Evolutionary conservation across 768 basidiomycete species (phyloP), one percentile per base, ranked within the genome.

Genomic region (Hirschioporus abietinus): DNA sequence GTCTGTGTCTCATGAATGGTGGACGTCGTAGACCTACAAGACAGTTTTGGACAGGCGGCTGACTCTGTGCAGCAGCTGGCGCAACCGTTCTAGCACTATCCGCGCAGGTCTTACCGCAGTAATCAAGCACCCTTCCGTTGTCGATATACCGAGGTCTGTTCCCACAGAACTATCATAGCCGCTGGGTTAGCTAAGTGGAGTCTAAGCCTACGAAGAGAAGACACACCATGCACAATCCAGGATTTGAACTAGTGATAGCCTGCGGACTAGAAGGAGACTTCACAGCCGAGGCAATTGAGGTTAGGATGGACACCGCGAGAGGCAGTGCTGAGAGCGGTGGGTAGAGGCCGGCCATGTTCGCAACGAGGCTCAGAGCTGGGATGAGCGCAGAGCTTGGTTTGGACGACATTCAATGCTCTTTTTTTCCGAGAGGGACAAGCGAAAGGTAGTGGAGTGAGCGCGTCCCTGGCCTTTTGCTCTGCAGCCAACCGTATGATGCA

Each of bases 101-200:
- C 23, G 60, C 60, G 60, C 60, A 61, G 6, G 25, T 61, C 23
- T 61, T 61, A 34, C 60, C 30, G 30, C 60, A 61, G 12, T 52
- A 52, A 5, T 52, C 42, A 52, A 52, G 42, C 15, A 52, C 42
- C 42, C 42, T 52, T 10, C 42, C 42, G 42, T 52, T 52, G 6
- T 52, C 42, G 42, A 52, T 20, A 20, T 52, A 52, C 20, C 20
- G 12, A 15, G 42, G 42, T 52, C 42, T 12, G 12, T 52, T 52
- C 20, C 42, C 42, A 10, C 42, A 52, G 42, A 52, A 12, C 42
- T 52, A 30, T 3, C 30, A 30, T 30, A 3, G 8, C 30, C 30
- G 30, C 30, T n/a, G n/a, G n/a, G n/a, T n/a, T n/a, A n/a, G n/a
- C n/a, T 30, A 8, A 30, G 30, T 30, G 30, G n/a, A 30, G 30